Evolutionary conservation across 192 early-diverging fungal genomes (phyloP), one percentile per base, ranked within the genome.

Genomic region (Podila minutissima): DNA sequence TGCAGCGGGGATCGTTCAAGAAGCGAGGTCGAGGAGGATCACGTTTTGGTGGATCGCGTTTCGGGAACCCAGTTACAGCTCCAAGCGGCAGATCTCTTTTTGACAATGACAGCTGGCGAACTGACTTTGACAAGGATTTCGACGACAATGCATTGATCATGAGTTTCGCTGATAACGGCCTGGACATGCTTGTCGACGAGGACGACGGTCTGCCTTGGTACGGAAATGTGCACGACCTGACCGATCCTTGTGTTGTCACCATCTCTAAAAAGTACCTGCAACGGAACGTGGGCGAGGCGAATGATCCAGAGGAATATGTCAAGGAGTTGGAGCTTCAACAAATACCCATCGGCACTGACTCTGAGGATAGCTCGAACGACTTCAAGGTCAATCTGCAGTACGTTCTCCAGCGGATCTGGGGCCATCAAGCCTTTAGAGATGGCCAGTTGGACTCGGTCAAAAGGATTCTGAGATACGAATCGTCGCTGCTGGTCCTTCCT

Each of bases 401-500:
- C 31, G 33, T 88, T 31, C 75, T 90, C 29, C 69, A 33, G 24
- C 75, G 74, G 37, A 67, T 85, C 11, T 90, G 89, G 89, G 78
- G 83, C 1, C 84, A 85, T 53, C 68, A 62, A 19, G 58, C 74
- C 4, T 81, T 81, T 26, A 41, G 77, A 26, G 77, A 81, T 20
- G 86, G 86, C 6, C 90, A 91, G 67, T 62, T 81, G 0, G 83
- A 81, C 17, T 82, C 89, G 1, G 85, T 91, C 9, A 76, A 78
- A 68, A 73, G 85, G 9, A 76, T 86, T 8, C 59, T 91, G 15
- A 48, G 59, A 32, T 66, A 69, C 12, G 71, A 72, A 12, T 87
- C 88, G 1, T 88, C 91, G 1, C 69, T 92, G 26, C 64, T 91
- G 10, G 82, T 87, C 38, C 74, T 88, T 12, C 88, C 90, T 7